These are phyloP conservation scores for Pycnococcus provasolii DNA, from an alignment of 139 green algal species.

Conservation along the genomic window DNA sequence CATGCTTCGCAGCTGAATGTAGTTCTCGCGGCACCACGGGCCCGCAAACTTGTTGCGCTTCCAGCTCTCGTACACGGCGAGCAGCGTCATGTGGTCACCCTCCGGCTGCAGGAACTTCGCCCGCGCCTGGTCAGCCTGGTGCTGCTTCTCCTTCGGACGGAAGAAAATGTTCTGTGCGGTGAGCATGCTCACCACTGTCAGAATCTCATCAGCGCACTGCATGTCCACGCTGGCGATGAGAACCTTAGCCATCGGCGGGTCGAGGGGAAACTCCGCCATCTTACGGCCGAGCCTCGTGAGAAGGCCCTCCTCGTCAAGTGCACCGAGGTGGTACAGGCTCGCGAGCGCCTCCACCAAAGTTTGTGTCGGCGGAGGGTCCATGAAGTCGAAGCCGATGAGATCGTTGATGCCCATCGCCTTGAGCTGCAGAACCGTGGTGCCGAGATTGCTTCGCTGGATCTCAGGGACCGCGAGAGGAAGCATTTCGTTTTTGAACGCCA, in stretches of 20 bases:
- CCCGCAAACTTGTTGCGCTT: conserved; percentile 81
- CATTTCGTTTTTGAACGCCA: not conserved
- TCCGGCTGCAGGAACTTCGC: conserved; percentile 93
- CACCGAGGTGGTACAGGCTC: conserved; percentile 92
- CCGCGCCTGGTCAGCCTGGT: conserved; percentile 78
- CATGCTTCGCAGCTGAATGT: conserved; percentile 75
- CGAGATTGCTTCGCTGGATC: conserved; percentile 70
- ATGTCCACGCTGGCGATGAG: conserved; percentile 37
- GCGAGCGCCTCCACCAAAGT: conserved; percentile 67
- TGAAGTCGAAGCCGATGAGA: conserved; percentile 96
- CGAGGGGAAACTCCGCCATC: conserved; percentile 30
- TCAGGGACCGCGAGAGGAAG: conserved; percentile 52
- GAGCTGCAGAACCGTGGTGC: conserved; percentile 35
- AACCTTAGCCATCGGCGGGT: conserved; percentile 38
- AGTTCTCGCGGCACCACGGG: conserved; percentile 90
- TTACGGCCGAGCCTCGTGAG: conserved; percentile 33
- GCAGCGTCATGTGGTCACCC: conserved; percentile 93
- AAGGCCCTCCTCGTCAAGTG: conserved; percentile 46
- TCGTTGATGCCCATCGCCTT: conserved; percentile 82
- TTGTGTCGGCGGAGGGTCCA: conserved; percentile 80
- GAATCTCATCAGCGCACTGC: conserved; percentile 52
- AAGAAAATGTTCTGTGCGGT: conserved; percentile 41
- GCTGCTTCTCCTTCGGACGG: conserved; percentile 45
- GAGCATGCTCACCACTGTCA: conserved; percentile 90
- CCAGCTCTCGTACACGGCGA: conserved; percentile 94